These are phyloP conservation scores for Eudorina sp. DNA, from an alignment of 139 green algal genomes.

Conservation along the genomic window DNA sequence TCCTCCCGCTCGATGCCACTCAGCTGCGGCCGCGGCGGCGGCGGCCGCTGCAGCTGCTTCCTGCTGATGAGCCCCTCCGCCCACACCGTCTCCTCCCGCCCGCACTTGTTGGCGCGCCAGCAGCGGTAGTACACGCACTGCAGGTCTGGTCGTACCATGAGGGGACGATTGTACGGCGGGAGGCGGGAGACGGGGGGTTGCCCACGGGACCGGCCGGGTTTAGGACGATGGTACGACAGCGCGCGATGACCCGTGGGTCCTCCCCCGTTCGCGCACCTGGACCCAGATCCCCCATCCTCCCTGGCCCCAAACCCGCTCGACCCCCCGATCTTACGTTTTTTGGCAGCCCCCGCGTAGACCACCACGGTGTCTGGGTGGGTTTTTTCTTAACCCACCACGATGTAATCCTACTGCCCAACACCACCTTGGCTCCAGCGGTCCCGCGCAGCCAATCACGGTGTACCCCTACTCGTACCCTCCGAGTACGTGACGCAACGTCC, in stretches of 20 bases:
- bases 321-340: too few relatives aligned
- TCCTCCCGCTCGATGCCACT: not conserved
- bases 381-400: too few relatives aligned
- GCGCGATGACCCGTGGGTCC: too few relatives aligned
- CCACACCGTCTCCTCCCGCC: not conserved
- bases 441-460: not conserved
- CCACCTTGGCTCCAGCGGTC: not conserved
- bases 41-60: not conserved
- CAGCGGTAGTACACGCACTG: not conserved
- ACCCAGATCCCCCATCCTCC: too few relatives aligned
- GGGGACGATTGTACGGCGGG: not conserved
- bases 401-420: not conserved
- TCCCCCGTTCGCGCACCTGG: too few relatives aligned
- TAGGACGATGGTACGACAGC: too few relatives aligned
- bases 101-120: slow-evolving; percentile 22
- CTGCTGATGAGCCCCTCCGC: not conserved
- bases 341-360: too few relatives aligned
- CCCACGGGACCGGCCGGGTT: too few relatives aligned
- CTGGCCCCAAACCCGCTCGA: too few relatives aligned
- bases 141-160: not conserved
- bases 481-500: not conserved
- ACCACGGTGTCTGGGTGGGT: too few relatives aligned
- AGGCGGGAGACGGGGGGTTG: not conserved
- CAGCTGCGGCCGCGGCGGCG: slow-evolving; percentile 17
- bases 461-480: not conserved